phyloP scores from a whole-genome alignment of 768 basidiomycete genomes.

The Serendipita indica region DNA sequence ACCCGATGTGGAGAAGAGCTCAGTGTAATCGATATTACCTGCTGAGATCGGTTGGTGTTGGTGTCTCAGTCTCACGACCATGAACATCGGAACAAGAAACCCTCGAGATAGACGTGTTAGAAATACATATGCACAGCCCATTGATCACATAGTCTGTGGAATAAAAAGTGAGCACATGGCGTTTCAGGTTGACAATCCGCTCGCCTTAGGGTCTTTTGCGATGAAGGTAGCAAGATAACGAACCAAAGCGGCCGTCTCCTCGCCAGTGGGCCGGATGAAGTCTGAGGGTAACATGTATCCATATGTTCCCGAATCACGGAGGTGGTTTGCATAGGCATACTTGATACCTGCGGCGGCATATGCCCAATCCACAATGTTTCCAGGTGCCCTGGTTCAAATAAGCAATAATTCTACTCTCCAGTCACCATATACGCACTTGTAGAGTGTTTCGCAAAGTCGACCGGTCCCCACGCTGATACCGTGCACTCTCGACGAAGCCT shows the following conservation, averaged over 20 bases:
- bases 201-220: slow-evolving; percentile 15
- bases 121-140: not conserved
- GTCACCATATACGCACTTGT: slow-evolving; percentile 22
- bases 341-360: slow-evolving; percentile 42
- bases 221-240: slow-evolving; percentile 58
- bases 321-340: slow-evolving; percentile 47
- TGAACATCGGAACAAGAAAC: not conserved
- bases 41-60: not conserved
- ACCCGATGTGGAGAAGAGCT: not conserved
- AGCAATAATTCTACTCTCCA: too few species aligned
- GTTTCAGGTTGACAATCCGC: not conserved
- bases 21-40: not conserved
- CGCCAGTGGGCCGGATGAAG: slow-evolving; percentile 65
- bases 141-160: not conserved
- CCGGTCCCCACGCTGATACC: slow-evolving; percentile 33
- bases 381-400: slow-evolving; percentile 35
- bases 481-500: slow-evolving; percentile 38
- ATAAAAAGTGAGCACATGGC: not conserved
- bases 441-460: slow-evolving; percentile 31
- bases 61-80: not conserved
- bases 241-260: slow-evolving; percentile 55
- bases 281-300: slow-evolving; percentile 59
- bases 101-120: not conserved
- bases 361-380: slow-evolving; percentile 54
- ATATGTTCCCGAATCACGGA: slow-evolving; percentile 65